A percentile compares a stretch with the other conserved stretches of the same genome.
Evolutionary conservation across 257 asterid species (phyloP).

Genomic region (Solanum clarkiae): DNA sequence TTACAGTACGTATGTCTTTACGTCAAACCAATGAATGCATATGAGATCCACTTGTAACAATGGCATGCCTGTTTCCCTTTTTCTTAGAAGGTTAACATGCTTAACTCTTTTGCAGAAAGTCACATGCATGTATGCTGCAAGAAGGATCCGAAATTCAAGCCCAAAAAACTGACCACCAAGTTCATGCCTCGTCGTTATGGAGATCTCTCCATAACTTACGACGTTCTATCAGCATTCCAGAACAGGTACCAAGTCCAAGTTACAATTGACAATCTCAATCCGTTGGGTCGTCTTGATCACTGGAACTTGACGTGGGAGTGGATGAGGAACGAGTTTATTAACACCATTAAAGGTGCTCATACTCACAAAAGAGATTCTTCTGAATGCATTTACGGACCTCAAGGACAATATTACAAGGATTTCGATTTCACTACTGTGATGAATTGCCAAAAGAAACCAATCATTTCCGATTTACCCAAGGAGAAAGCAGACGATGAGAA

Average conservation of each 20-base stretch:
- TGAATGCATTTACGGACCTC: constrained; percentile 76
- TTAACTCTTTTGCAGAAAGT: constrained; percentile 26
- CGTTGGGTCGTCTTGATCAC: constrained; percentile 82
- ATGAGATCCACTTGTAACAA: background rate
- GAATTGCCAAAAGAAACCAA: constrained; percentile 60
- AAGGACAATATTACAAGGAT: constrained; percentile 58
- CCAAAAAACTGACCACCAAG: constrained; percentile 27
- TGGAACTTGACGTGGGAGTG: constrained; percentile 97
- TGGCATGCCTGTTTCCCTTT: background rate
- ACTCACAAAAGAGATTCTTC: constrained; percentile 61
- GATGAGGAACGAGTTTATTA: constrained; percentile 92
- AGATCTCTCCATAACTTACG: constrained; percentile 69
- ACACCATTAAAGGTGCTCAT: constrained; percentile 70
- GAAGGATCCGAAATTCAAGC: constrained; percentile 65
- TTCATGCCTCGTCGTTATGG: constrained; percentile 43
- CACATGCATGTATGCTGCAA: constrained; percentile 60
- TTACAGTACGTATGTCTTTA: constrained; percentile 9
- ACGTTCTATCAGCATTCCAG: constrained; percentile 47
- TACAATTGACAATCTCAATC: constrained; percentile 71
- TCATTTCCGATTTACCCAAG: constrained; percentile 65
- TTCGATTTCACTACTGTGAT: constrained; percentile 66
- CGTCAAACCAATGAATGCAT: background rate
- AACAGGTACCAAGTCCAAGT: constrained; percentile 69
- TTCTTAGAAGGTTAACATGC: background rate
- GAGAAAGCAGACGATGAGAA: constrained; percentile 53